phyloP scores from a whole-genome alignment of 331 rosid species.

The Stylosanthes scabra region DNA sequence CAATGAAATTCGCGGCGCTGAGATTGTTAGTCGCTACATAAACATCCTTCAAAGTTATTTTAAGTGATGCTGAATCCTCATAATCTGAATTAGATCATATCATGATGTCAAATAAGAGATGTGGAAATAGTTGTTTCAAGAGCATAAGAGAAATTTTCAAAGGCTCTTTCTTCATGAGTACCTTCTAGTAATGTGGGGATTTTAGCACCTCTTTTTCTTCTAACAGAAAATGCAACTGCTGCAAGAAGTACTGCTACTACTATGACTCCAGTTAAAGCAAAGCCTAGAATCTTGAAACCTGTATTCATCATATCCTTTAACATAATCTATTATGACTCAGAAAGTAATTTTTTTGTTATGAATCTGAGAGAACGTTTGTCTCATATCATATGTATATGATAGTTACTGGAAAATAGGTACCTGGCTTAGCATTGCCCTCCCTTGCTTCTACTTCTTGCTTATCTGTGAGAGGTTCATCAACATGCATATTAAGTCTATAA shows the following conservation, averaged over 20 bases:
- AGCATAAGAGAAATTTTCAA: neutral
- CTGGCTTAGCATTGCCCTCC: conserved; percentile 30
- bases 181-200: conserved; percentile 10
- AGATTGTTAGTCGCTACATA: conserved; percentile 58
- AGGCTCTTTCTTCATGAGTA: conserved; percentile 28
- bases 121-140: neutral
- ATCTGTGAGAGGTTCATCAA: conserved; percentile 21
- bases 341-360: conserved; percentile 13
- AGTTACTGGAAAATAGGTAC: conserved; percentile 29
- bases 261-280: conserved; percentile 41
- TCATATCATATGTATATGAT: neutral
- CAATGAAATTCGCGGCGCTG: conserved; percentile 56
- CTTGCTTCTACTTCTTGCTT: neutral
- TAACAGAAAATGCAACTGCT: conserved; percentile 36
- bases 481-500: too few species aligned
- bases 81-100: conserved; percentile 22
- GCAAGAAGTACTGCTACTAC: conserved; percentile 35
- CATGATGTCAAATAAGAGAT: conserved; percentile 38
- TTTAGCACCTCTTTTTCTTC: conserved; percentile 30
- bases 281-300: conserved; percentile 51
- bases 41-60: conserved; percentile 52
- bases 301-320: conserved; percentile 32
- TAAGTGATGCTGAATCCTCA: conserved; percentile 44
- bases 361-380: neutral
- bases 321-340: neutral